A percentile compares a stretch with the other conserved stretches of the same genome.
Conservation (phyloP, 306 rosid species). For the Pachyrhizus erosus region DNA sequence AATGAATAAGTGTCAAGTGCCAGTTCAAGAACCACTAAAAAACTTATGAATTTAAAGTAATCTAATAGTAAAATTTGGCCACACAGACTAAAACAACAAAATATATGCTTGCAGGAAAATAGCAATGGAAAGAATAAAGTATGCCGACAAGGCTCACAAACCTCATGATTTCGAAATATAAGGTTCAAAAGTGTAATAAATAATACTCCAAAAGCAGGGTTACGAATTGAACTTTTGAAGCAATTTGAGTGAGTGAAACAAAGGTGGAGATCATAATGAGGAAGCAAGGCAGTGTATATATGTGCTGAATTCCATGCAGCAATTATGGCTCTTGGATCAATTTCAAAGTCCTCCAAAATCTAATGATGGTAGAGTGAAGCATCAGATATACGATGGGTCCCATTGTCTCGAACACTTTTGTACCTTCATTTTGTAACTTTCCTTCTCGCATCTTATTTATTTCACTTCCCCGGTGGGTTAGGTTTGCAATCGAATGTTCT, state of each 20-base stretch:
- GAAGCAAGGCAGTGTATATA: background rate
- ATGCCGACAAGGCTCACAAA: constrained; percentile 44
- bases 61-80: background rate
- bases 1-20: background rate
- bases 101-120: background rate
- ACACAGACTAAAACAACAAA: background rate
- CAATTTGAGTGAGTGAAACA: constrained; percentile 37
- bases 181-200: constrained; percentile 60
- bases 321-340: constrained; percentile 65
- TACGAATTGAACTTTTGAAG: constrained; percentile 35
- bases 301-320: constrained; percentile 81
- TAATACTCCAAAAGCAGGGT: constrained; percentile 46
- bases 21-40: background rate
- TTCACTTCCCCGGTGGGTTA: background rate
- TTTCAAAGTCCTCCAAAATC: constrained; percentile 58
- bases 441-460: background rate
- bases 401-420: constrained; percentile 28
- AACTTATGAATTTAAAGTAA: background rate
- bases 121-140: background rate
- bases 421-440: background rate
- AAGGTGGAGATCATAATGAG: constrained; percentile 10
- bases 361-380: constrained; percentile 67
- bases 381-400: constrained; percentile 66
- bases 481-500: background rate
- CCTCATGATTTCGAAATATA: constrained; percentile 51